These are phyloP conservation scores for Penicillium sclerotigenum DNA, from an alignment of 2,329 filamentous ascomycete species.

Conservation along the genomic window DNA sequence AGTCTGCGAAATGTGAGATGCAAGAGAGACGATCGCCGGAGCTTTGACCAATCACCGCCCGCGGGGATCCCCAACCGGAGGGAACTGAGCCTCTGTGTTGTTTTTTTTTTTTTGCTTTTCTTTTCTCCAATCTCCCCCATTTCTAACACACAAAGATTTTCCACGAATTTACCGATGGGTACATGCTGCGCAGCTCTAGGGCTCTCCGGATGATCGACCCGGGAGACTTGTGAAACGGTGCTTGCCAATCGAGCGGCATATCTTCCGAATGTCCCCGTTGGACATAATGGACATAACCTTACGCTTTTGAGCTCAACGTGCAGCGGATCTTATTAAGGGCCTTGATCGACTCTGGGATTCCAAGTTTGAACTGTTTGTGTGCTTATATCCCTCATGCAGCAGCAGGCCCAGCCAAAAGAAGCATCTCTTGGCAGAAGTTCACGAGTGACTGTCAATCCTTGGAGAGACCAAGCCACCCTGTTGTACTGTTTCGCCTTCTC, in stretches of 20 bases:
- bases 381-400: constrained; percentile 18
- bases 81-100: constrained; percentile 4
- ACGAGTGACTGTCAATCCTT: neutral
- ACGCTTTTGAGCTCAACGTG: constrained; percentile 12
- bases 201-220: constrained; percentile 26
- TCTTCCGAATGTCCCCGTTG: constrained; percentile 32
- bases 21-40: constrained; percentile 4
- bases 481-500: neutral
- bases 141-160: neutral
- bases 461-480: neutral
- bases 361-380: constrained; percentile 23
- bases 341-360: constrained; percentile 8
- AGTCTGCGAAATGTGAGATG: neutral
- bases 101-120: neutral
- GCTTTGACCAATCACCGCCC: constrained; percentile 20
- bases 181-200: neutral
- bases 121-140: constrained; percentile 2
- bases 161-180: constrained; percentile 5
- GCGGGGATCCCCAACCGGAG: neutral
- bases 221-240: constrained; percentile 28
- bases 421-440: constrained; percentile 1
- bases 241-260: constrained; percentile 30
- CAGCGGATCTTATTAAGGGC: constrained; percentile 13
- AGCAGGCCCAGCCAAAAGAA: constrained; percentile 15
- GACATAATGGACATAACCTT: constrained; percentile 14